Evolutionary conservation across 768 basidiomycete species (phyloP), one percentile per base, ranked within the genome.

Genomic region (Macrolepiota albuminosa): DNA sequence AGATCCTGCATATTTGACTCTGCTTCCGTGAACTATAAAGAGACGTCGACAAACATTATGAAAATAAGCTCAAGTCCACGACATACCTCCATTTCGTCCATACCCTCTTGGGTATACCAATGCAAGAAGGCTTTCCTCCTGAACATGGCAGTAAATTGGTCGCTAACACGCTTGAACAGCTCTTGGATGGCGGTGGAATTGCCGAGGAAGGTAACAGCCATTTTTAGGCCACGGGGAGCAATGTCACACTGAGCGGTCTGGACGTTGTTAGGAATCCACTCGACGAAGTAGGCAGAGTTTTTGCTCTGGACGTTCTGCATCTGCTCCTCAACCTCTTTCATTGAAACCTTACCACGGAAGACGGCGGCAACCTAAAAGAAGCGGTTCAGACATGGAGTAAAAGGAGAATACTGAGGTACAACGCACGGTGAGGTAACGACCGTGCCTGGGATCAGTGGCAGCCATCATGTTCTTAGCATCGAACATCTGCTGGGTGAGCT

Each of bases 401-500:
- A 40, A 6, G 14, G n/a, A 18, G 47, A 6, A 58, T 10, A 57
- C 57, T 26, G 46, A 2, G 18, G 33, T 47, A 13, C 43, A 39
- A 68, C 84, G 54, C 67, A 89, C 96, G 43, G 97, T 99, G 62
- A 99, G 88, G 80, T 98, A 99, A 68, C 95, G 91, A 63, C 97
- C 97, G 67, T 97, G 91, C 71, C 95, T 82, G 45, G 97, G 97
- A 79, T 98, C 95, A 26, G 91, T 91, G 26, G 97, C 97, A 67
- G 95, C 94, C 95, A 98, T 96, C 93, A 96, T 95, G 88, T 98
- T 98, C 86, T 97, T 98, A 48, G 95, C 93, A 68, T 98, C 96
- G 75, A 98, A 99, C 95, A 98, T 98, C 71, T 99, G 97, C 72
- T 94, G 91, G 8, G 97, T 98, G 62, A 99, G 84, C 76, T 99